Percentiles rank a stretch among this genome's conserved stretches.
phyloP scores from a whole-genome alignment of 1,139 yeast genomes.

The Pichia sp. region DNA sequence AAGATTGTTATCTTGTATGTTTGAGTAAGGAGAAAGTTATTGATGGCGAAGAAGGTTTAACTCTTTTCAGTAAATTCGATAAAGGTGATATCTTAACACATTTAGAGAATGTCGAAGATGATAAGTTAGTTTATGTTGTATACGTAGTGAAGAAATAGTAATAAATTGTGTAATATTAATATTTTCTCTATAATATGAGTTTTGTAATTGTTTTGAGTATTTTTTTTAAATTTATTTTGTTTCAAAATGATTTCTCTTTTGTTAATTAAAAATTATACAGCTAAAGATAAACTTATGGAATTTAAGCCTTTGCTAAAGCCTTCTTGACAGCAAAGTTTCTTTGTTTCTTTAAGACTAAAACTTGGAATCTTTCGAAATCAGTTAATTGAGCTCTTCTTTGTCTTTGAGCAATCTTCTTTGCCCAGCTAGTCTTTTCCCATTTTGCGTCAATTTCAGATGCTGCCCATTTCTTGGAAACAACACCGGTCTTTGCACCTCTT shows the following conservation, averaged over 20 bases:
- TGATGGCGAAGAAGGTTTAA: constrained; percentile 10
- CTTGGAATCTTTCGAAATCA: constrained; percentile 99
- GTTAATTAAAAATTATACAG: constrained; percentile 2
- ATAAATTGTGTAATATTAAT: background rate
- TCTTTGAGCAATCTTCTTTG: constrained; percentile 94
- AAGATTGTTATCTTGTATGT: constrained; percentile 61
- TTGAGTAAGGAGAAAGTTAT: constrained; percentile 23
- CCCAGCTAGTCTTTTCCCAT: constrained; percentile 95
- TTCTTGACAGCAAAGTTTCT: constrained; percentile 91
- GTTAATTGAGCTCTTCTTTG: constrained; percentile 86
- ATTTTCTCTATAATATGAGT: background rate
- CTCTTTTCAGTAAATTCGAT: constrained; percentile 12
- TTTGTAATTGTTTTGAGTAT: background rate
- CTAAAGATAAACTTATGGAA: constrained; percentile 9
- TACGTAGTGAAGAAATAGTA: constrained; percentile 8
- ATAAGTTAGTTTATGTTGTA: constrained; percentile 10
- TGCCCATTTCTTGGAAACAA: constrained; percentile 89
- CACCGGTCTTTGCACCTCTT: constrained; percentile 87
- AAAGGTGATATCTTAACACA: constrained; percentile 8
- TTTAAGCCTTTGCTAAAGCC: constrained; percentile 83
- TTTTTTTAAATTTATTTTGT: background rate
- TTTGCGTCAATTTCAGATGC: constrained; percentile 82
- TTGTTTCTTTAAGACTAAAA: constrained; percentile 93
- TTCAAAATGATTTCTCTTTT: background rate
- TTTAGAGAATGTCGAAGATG: constrained; percentile 2